phyloP scores from a whole-genome alignment of 192 early-diverging fungal genomes.

The Umbelopsis vinacea region DNA sequence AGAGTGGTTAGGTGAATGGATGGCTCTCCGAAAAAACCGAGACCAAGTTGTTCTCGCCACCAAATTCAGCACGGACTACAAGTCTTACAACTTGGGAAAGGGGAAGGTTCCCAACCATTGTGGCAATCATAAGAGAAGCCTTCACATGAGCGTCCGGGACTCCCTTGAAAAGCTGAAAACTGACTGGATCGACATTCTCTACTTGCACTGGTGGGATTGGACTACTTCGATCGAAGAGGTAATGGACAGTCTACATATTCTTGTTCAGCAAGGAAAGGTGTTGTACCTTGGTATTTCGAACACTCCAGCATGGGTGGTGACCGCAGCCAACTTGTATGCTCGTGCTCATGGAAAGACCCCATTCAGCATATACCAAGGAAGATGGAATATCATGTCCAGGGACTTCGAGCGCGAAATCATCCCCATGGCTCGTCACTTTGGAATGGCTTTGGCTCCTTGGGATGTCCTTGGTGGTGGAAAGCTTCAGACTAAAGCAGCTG shows the following conservation, averaged over 20 bases:
- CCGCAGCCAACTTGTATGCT: constrained; percentile 15
- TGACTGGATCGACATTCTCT: constrained; percentile 50
- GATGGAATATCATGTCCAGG: constrained; percentile 34
- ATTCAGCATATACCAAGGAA: constrained; percentile 42
- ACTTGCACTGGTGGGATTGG: constrained; percentile 51
- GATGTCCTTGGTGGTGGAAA: constrained; percentile 27
- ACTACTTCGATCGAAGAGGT: constrained; percentile 63
- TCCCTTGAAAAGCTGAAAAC: constrained; percentile 57
- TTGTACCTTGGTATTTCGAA: constrained; percentile 55
- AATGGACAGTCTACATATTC: constrained; percentile 63
- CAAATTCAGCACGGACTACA: constrained; percentile 44
- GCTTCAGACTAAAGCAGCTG: not conserved
- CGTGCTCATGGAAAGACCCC: constrained; percentile 18
- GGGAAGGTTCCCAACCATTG: constrained; percentile 22
- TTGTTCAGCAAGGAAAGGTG: constrained; percentile 63
- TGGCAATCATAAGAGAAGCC: constrained; percentile 46
- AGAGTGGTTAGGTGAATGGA: constrained; percentile 58
- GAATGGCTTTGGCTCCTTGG: constrained; percentile 40
- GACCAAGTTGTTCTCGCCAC: constrained; percentile 63
- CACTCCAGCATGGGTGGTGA: constrained; percentile 56
- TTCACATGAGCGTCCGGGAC: constrained; percentile 58
- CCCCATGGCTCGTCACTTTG: constrained; percentile 33
- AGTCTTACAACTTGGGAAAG: not conserved
- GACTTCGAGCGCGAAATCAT: constrained; percentile 45
- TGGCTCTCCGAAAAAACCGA: constrained; percentile 47